Conservation (phyloP, 1,284 basidiomycete species). For the Jaminaea rosea region DNA sequence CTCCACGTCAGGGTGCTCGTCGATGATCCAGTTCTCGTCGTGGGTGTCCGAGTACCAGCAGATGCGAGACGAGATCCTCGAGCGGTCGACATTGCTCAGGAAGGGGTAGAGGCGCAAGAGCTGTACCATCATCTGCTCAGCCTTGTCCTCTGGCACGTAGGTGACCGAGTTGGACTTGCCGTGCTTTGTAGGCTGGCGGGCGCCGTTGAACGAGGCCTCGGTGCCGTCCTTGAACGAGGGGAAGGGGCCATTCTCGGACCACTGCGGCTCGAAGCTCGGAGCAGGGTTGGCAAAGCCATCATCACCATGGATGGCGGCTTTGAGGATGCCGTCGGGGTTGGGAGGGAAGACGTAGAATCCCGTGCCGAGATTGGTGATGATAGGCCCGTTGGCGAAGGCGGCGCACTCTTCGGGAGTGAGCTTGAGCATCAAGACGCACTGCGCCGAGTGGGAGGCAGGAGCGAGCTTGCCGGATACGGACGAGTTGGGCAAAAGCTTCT, state of each 20-base stretch:
- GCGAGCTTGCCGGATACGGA: not conserved
- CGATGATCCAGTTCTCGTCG: conserved; percentile 51
- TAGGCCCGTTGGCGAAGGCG: conserved; percentile 59
- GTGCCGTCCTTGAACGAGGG: not conserved
- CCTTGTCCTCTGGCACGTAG: conserved; percentile 56
- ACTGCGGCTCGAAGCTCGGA: conserved; percentile 14
- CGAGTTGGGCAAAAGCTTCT: conserved; percentile 4
- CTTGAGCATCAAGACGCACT: conserved; percentile 66
- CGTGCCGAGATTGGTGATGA: conserved; percentile 59
- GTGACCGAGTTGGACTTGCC: no score
- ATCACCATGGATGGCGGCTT: conserved; percentile 63
- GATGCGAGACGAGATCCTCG: no score
- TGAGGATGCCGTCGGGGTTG: conserved; percentile 60
- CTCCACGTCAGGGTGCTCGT: conserved; percentile 48
- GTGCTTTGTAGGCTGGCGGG: not conserved
- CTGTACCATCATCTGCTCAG: conserved; percentile 53
- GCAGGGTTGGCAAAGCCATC: conserved; percentile 57
- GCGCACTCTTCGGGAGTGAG: conserved; percentile 62
- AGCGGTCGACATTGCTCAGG: conserved; percentile 55
- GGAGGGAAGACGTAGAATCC: conserved; percentile 55
- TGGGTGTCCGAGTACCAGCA: conserved; percentile 62
- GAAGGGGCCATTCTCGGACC: not conserved
- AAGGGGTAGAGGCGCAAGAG: conserved; percentile 62
- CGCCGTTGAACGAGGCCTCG: not conserved
- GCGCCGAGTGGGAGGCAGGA: conserved; percentile 44